phyloP scores from a whole-genome alignment of 768 basidiomycete species.

The Multifurca ochricompacta region DNA sequence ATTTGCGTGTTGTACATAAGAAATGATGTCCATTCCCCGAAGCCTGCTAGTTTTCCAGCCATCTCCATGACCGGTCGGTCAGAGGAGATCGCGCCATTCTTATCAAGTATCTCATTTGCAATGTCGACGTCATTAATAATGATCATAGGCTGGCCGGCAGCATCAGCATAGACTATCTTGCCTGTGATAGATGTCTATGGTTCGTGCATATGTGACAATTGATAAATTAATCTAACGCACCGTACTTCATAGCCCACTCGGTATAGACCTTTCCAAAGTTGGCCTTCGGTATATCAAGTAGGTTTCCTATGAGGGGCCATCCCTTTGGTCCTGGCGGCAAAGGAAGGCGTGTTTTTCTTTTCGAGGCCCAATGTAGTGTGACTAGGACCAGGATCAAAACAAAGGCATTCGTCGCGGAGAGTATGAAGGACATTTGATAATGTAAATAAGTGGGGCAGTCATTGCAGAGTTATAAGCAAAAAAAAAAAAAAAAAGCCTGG shows the following conservation, averaged over 20 bases:
- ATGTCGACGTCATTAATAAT: not conserved
- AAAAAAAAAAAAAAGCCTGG: too few species aligned
- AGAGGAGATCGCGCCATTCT: not conserved
- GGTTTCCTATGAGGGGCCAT: slow-evolving; percentile 3
- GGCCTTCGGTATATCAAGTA: not conserved
- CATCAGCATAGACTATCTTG: not conserved
- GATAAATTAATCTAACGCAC: not conserved
- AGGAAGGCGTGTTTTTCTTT: not conserved
- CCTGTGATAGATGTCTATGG: not conserved
- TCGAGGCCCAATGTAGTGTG: not conserved
- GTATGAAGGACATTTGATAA: not conserved
- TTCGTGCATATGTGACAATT: not conserved
- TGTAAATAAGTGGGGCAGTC: not conserved
- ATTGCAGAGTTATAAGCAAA: too few species aligned
- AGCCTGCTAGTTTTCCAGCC: slow-evolving; percentile 1
- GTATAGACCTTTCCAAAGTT: not conserved
- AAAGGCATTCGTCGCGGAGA: not conserved
- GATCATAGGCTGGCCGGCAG: not conserved
- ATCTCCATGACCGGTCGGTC: not conserved
- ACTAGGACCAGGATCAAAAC: not conserved
- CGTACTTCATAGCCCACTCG: slow-evolving; percentile 1
- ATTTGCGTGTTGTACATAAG: not conserved
- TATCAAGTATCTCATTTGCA: slow-evolving; percentile 5
- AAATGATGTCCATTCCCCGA: not conserved
- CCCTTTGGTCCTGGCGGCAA: slow-evolving; percentile 7